Conservation (phyloP, 345 rosid species). For the Eucalyptus regnans region DNA sequence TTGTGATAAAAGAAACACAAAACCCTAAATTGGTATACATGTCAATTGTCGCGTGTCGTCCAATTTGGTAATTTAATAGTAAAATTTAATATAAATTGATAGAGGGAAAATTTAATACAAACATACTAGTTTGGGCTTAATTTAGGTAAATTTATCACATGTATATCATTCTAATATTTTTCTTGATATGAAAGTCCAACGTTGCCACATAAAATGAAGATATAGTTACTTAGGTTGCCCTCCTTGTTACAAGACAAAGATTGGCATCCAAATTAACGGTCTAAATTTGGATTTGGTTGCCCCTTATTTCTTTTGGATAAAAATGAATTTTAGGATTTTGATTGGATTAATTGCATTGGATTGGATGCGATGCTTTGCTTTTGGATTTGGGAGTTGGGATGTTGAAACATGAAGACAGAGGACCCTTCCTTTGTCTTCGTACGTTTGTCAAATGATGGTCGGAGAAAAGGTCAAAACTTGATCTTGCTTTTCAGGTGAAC, state of each 20-base stretch:
- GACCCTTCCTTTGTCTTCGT: background rate
- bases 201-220: background rate
- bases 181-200: fast-evolving
- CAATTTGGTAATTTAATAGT: fast-evolving
- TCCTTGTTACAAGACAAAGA: background rate
- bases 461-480: background rate
- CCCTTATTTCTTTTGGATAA: background rate
- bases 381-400: background rate
- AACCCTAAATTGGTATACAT: fast-evolving
- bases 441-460: background rate
- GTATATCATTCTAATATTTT: fast-evolving
- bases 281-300: background rate
- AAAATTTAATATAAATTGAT: no score
- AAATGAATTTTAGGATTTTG: background rate
- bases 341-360: background rate
- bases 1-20: fast-evolving
- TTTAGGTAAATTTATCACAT: fast-evolving
- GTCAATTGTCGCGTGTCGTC: fast-evolving
- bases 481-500: background rate
- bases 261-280: background rate
- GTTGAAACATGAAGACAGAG: background rate
- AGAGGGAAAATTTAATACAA: no score
- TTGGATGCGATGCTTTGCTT: background rate
- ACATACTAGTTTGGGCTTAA: fast-evolving
- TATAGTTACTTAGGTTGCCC: background rate